Percentiles rank a stretch among this genome's conserved stretches.
phyloP scores from a whole-genome alignment of 495 filamentous ascomycete genomes.

The Tirmania nivea region DNA sequence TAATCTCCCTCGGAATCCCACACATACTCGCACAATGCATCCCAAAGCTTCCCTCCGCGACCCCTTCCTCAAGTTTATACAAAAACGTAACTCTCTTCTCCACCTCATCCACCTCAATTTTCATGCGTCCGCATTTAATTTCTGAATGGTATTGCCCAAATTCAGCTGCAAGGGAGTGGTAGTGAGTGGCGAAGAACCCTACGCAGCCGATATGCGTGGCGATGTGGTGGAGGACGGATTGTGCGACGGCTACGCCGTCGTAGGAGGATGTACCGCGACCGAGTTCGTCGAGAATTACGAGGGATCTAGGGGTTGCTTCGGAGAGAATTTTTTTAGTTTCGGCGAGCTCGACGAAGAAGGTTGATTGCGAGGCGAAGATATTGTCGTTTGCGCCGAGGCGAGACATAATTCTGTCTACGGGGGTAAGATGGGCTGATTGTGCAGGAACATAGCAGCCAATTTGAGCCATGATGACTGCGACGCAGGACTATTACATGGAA shows the following conservation, averaged over 20 bases:
- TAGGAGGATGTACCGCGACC: slow-evolving; percentile 86
- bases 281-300: slow-evolving; percentile 95
- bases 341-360: slow-evolving; percentile 93
- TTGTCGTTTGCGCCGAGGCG: slow-evolving; percentile 96
- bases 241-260: slow-evolving; percentile 89
- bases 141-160: slow-evolving; percentile 66
- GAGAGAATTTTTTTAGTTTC: slow-evolving; percentile 97
- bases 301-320: slow-evolving; percentile 80
- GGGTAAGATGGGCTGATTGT: slow-evolving; percentile 62
- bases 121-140: slow-evolving; percentile 68
- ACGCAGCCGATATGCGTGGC: slow-evolving; percentile 81
- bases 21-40: slow-evolving; percentile 99
- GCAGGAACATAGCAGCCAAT: slow-evolving; percentile 87
- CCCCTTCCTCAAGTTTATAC: slow-evolving; percentile 84
- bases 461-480: slow-evolving; percentile 96
- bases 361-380: slow-evolving; percentile 93
- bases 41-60: slow-evolving; percentile 92
- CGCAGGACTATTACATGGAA: slow-evolving; percentile 40
- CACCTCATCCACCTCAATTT: slow-evolving; percentile 77
- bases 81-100: slow-evolving; percentile 71
- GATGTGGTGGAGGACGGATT: slow-evolving; percentile 87
- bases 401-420: slow-evolving; percentile 95
- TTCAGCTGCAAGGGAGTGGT: slow-evolving; percentile 79
- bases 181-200: slow-evolving; percentile 97
- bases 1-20: slow-evolving; percentile 63